Evolutionary conservation across 2,329 filamentous ascomycete genomes (phyloP).

Genomic region (Cyphellophora europaea): DNA sequence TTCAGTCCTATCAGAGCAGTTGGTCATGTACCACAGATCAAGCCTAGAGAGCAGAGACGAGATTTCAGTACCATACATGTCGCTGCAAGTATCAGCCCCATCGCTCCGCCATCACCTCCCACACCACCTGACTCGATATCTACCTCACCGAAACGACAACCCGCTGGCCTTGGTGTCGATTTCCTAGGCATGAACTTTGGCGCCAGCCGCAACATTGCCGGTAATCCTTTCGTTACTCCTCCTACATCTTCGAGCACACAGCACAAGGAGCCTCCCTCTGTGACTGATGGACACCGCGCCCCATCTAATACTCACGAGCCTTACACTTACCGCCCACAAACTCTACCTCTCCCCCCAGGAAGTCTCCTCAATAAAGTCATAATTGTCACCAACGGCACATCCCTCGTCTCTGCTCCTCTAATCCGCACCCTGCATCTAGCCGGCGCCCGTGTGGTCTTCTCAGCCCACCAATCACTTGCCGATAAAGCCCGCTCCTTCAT

Average conservation of each 20-base stretch:
- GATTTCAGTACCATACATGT: background rate
- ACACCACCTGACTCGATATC: background rate
- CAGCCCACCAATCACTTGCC: slow-evolving; percentile 17
- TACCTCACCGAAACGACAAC: background rate
- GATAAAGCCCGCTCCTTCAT: slow-evolving; percentile 19
- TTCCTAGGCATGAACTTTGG: background rate
- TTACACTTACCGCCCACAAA: background rate
- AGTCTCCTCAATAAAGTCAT: slow-evolving; percentile 11
- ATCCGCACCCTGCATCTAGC: slow-evolving; percentile 29
- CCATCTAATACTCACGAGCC: background rate
- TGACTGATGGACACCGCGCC: background rate
- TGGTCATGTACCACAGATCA: background rate
- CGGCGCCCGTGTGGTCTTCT: slow-evolving; percentile 33
- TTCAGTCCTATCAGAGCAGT: background rate
- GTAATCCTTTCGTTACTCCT: too few species aligned
- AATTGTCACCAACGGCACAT: slow-evolving; percentile 22
- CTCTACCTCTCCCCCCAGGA: background rate
- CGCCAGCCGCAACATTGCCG: background rate
- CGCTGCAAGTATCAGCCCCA: background rate
- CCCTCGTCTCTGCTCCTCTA: slow-evolving; percentile 35
- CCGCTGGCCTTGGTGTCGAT: background rate
- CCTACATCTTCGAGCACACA: background rate
- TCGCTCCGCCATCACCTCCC: background rate
- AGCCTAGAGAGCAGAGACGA: background rate
- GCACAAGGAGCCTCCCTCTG: background rate